Base-by-base conservation (phyloP, 306 rosid species). In the Hylodesmum podocarpum region DNA sequence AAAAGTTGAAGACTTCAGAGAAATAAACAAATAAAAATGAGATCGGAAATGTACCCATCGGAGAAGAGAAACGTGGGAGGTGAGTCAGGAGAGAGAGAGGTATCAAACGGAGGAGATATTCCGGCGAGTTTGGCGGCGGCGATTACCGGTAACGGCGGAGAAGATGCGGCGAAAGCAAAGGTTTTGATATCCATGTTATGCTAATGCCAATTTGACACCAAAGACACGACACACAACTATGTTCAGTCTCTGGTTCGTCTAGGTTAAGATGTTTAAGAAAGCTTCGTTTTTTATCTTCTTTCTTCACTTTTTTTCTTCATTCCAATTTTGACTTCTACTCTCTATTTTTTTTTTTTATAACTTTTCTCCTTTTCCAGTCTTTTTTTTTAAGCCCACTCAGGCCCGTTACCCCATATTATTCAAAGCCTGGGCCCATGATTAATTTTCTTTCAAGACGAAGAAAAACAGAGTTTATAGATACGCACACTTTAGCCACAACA, bases 61-160 rank as follows among this genome's bases (percentile, higher is more conserved):
- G 91, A 80, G 78, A 90, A 86, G 68, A 78, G 68, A 33, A 89
- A 81, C 3, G 79, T 21, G 4, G 95, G 91, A 64, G 84, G 33
- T 54, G 93, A 87, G 22, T 83, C 91, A 0, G 97, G 62, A 62
- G 91, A 39, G 9, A 79, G 87, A 19, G 96, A 89, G 41, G 90
- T 5, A 21, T 90, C 93, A 10, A 77, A 37, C 19, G 88, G 73
- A 6, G 73, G 80, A 31, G 90, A 44, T 25, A 90, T 13, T 2
- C 88, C 89, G 46, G 92, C 88, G 47, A 95, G 68, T 80, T 85
- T 95, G 15, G 92, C 86, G 6, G 97, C 96, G 43, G 85, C 88
- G 36, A 95, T 83, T 19, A 89, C 88, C 18, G 97, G 66, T 21
- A 92, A 77, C 10, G 98, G 97, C 14, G 97, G 96, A 50, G 67